These are phyloP conservation scores for Coniochaeta prunicola DNA, from an alignment of 2,329 filamentous ascomycete genomes.

Conservation along the genomic window DNA sequence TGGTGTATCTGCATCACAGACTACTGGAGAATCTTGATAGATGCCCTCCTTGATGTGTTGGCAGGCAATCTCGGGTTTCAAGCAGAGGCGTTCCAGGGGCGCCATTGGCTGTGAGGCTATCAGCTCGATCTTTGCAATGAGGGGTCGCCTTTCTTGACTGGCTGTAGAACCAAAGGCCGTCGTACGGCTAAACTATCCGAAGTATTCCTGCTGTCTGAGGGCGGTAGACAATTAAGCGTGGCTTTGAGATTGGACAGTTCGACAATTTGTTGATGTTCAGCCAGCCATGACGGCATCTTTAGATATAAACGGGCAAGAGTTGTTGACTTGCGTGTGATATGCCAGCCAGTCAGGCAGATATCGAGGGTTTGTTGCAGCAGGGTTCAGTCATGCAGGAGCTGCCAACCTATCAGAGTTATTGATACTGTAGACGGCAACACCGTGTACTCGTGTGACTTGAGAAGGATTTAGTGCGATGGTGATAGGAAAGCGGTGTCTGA, in stretches of 20 bases:
- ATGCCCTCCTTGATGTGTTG: slow-evolving; percentile 19
- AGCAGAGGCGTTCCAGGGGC: background rate
- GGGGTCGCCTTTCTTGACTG: background rate
- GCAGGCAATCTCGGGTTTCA: slow-evolving; percentile 15
- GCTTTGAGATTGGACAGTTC: background rate
- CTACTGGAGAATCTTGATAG: background rate
- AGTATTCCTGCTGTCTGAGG: background rate
- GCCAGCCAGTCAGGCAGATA: background rate
- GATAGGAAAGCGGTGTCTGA: no score
- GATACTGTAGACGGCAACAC: background rate
- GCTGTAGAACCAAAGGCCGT: background rate
- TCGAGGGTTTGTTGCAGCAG: background rate
- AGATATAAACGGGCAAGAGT: background rate
- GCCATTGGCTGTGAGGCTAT: slow-evolving; percentile 12
- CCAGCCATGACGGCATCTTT: background rate
- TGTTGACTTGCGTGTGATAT: background rate
- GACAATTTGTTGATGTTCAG: background rate
- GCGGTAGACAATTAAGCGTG: background rate
- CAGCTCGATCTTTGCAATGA: background rate
- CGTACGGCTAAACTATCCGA: background rate
- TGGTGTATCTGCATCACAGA: background rate
- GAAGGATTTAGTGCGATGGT: no score
- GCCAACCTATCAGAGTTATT: background rate
- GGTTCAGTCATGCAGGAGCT: background rate
- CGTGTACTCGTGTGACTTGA: no score